Percentiles rank a stretch among this genome's conserved stretches.
These are phyloP conservation scores for Vitellaria paradoxa DNA, from an alignment of 179 eudicot species.

Conservation along the genomic window DNA sequence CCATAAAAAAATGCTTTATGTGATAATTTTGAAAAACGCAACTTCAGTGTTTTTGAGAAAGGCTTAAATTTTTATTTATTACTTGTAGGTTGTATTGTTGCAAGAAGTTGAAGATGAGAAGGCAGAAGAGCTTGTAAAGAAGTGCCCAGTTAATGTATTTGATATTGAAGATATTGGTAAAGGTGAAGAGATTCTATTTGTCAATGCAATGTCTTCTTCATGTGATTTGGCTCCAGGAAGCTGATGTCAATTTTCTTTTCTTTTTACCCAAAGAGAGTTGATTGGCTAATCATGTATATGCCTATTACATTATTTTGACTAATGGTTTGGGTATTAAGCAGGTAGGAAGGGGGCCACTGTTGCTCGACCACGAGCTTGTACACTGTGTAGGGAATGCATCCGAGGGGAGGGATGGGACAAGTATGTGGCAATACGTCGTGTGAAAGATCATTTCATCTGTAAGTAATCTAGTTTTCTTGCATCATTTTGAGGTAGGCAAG, in stretches of 20 bases:
- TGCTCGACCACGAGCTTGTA: constrained; percentile 74
- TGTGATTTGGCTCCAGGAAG: background rate
- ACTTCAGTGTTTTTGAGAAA: background rate
- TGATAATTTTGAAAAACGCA: background rate
- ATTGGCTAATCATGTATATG: constrained; percentile 3
- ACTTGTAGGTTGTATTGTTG: constrained; percentile 60
- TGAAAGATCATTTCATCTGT: constrained; percentile 93
- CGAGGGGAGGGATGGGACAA: constrained; percentile 73
- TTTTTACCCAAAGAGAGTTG: background rate
- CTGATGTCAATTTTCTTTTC: background rate
- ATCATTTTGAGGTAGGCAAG: background rate
- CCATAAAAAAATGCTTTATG: no score
- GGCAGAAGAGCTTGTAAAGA: constrained; percentile 64
- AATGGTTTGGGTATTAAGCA: constrained; percentile 20
- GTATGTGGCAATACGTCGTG: constrained; percentile 63
- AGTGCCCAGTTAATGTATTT: constrained; percentile 77
- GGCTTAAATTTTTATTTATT: background rate
- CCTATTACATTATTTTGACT: background rate
- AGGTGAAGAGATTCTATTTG: constrained; percentile 36
- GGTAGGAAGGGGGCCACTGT: constrained; percentile 68
- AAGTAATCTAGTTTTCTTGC: constrained; percentile 31
- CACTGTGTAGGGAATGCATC: constrained; percentile 91
- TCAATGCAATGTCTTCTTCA: background rate
- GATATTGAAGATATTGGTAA: constrained; percentile 87
- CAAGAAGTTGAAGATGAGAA: constrained; percentile 59